Base-by-base conservation (phyloP, 2,329 filamentous ascomycete genomes). In the Penicillium psychrosexuale region DNA sequence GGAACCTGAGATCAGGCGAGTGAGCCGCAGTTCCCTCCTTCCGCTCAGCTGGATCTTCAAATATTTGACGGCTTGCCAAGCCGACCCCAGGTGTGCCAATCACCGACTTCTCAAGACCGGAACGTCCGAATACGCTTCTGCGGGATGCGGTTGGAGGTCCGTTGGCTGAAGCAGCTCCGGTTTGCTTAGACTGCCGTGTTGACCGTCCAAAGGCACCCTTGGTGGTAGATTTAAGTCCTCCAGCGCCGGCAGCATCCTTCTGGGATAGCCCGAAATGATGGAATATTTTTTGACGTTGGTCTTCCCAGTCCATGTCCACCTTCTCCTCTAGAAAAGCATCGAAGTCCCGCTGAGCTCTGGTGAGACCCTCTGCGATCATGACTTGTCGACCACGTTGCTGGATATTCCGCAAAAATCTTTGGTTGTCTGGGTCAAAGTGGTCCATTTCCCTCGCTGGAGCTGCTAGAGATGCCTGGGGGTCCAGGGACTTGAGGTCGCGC, bases 251-350 rank as follows among this genome's bases (percentile, higher is more conserved):
- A 24, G 66, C 66, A 50, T 74, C 71, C 48, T 85, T 87, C 69
- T 75, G 72, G 8, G 78, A 80, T 15, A 99, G 88, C 13, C 94
- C 94, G 72, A 99, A 97, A 74, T 99, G 94, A 67, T 96, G 87
- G 74, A 97, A 97, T 61, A 99, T 96, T 62, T 87, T 87, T 73
- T 89, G 90, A 59, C 93, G 87, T 76, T 97, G 93, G 15, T 89
- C 87, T 65, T 97, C 92, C 92, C 94, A 97, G 72, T 97, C 91
- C 78, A 96, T 87, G 30, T 91, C 90, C 47, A 97, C 86, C 69
- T 96, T 95, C 66, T 97, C 92, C 71, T 97, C 92, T 53, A 99
- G 80, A 71, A 96, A 97, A 57, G 84, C 83, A 71, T 99, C 92
- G 70, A 99, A 97, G 69, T 97, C 94, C 53, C 86, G 85, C 57